These are phyloP conservation scores for carrot (Daucus carota) DNA, from an alignment of 129 eudicot genomes.

Conservation along the genomic window DNA sequence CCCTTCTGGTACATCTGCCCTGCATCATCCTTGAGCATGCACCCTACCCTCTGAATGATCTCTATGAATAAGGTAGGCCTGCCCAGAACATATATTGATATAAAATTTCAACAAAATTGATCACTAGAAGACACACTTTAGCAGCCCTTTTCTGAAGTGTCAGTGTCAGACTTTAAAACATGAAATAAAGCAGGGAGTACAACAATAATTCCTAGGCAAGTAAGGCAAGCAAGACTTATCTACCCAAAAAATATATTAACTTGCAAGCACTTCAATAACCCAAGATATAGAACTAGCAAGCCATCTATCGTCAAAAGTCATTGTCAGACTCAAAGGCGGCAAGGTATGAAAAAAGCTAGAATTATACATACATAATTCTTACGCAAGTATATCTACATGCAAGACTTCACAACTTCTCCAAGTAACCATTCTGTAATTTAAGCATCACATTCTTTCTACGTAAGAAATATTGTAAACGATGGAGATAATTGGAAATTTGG, in stretches of 20 bases:
- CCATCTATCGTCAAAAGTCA: background rate
- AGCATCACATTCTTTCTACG: background rate
- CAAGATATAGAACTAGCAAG: background rate
- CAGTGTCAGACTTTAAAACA: background rate
- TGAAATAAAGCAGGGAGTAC: background rate
- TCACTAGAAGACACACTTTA: background rate
- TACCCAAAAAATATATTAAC: background rate
- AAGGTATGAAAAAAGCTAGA: background rate
- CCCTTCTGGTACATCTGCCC: constrained; percentile 56
- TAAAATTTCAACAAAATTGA: background rate
- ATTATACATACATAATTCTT: background rate
- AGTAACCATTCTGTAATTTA: background rate
- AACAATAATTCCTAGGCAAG: background rate
- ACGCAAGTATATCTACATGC: background rate
- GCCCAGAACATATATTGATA: constrained; percentile 5
- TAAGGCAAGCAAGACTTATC: background rate
- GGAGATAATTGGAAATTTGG: background rate
- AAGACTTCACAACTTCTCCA: background rate
- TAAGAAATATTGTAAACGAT: background rate
- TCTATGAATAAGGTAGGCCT: constrained; percentile 91
- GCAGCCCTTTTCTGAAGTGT: background rate
- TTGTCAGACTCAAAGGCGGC: background rate
- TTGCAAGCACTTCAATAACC: background rate
- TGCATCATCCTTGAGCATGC: constrained; percentile 47
- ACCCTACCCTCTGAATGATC: constrained; percentile 84